phyloP scores from a whole-genome alignment of 2,329 filamentous ascomycete genomes.

The Aspergillus sclerotialis region DNA sequence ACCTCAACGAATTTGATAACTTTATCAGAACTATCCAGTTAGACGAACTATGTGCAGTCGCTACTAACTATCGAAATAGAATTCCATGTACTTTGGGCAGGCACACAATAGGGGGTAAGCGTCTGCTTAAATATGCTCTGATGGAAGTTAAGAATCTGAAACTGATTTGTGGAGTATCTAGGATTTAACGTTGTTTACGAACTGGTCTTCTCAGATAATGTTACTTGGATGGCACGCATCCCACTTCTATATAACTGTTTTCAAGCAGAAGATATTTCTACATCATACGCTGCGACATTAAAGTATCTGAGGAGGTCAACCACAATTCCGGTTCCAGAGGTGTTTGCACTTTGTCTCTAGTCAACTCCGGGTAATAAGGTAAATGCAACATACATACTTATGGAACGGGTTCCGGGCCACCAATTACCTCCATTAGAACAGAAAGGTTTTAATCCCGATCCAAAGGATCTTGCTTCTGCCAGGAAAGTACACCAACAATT shows the following conservation, averaged over 20 bases:
- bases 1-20: background rate
- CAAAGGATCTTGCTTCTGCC: background rate
- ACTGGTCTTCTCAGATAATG: background rate
- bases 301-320: background rate
- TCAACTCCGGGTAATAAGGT: background rate
- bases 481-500: background rate
- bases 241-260: background rate
- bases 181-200: background rate
- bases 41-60: background rate
- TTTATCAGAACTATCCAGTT: conserved; percentile 1
- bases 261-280: background rate
- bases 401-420: background rate
- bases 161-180: background rate
- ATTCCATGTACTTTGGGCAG: background rate
- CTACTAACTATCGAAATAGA: background rate
- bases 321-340: background rate
- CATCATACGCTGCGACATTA: background rate
- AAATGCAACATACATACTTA: conserved; percentile 1
- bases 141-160: background rate
- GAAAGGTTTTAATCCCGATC: background rate
- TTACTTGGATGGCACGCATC: background rate
- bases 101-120: conserved; percentile 1
- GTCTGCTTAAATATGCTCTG: background rate
- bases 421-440: background rate
- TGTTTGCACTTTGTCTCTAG: background rate